Percentiles rank a stretch among this genome's conserved stretches.
phyloP scores from a whole-genome alignment of 257 asterid species.

The Coffea eugenioides region DNA sequence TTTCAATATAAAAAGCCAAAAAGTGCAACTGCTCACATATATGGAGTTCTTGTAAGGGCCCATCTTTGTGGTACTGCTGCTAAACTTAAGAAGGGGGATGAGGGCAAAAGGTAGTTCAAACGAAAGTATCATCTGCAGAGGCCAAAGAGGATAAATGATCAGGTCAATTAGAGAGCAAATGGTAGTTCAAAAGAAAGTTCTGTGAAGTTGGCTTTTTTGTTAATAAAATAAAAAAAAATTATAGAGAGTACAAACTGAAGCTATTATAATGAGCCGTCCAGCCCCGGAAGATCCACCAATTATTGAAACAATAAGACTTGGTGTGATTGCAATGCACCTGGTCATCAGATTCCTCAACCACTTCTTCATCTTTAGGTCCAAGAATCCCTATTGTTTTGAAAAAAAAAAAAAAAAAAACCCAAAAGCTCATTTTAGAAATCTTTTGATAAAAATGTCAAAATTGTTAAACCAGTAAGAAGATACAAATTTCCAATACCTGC shows the following conservation, averaged over 20 bases:
- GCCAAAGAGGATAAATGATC: background rate
- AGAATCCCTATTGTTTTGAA: slow-evolving; percentile 57
- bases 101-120: slow-evolving; percentile 90
- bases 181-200: no score
- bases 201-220: no score
- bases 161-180: background rate
- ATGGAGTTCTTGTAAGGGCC: slow-evolving; percentile 91
- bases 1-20: background rate
- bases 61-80: slow-evolving; percentile 69
- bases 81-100: slow-evolving; percentile 75
- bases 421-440: background rate
- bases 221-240: background rate
- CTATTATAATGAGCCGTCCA: slow-evolving; percentile 81
- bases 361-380: slow-evolving; percentile 71
- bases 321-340: slow-evolving; percentile 79
- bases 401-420: background rate
- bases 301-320: slow-evolving; percentile 74
- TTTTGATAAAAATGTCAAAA: background rate
- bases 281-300: slow-evolving; percentile 90
- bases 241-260: slow-evolving; percentile 65
- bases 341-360: slow-evolving; percentile 79
- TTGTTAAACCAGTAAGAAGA: background rate
- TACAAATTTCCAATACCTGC: slow-evolving; percentile 55
- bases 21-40: slow-evolving; percentile 45
- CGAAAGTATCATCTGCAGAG: slow-evolving; percentile 74